Base-by-base conservation (phyloP, 345 rosid genomes). In the rapeseed (Brassica napus) region DNA sequence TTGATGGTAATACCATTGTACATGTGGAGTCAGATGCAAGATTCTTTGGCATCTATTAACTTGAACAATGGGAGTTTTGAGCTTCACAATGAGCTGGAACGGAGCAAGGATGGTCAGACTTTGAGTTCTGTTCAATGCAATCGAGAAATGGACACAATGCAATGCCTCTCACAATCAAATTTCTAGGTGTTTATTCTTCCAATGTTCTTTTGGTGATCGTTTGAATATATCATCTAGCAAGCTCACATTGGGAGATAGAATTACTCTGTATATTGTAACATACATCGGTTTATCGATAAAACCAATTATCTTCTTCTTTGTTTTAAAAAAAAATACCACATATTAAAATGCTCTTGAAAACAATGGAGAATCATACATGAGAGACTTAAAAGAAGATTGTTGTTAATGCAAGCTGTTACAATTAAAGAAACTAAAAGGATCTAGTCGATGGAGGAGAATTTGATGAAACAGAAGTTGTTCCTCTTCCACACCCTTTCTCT, bases 401-500 rank as follows among this genome's bases (percentile, higher is more conserved):
- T 70, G 31, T 58, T 62, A 21, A 34, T 10, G 30, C 65, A 62
- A 70, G 23, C 65, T 64, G 47, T 54, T 34, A 8, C 39, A 72
- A 10, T 2, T 54, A 37, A 35, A 70, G 4, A 58, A 44, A 52
- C 52, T 80, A 80, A 63, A 80, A 80, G 10, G 76, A 80, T 74
- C 23, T 80, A 74, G 75, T 49, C 0, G 83, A 80, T 54, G 79
- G 72, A 52, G 83, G 12, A 28, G 1, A 47, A 47, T 5, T 68
- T 8, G 75, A 68, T 4, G 83, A 74, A 75, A 80, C 79, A 80
- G 71, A 69, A 10, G 21, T 64, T 11, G 21, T 66, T 14, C 42
- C 85, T 26, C 55, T 75, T 21, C 81, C 82, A 55, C 90, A 87
- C 2, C 83, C 90, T 77, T 89, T 89, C 10, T 82, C 87, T 0